phyloP scores from a whole-genome alignment of 202 grass and related monocot genomes.

The Cymbopogon flexuosus region DNA sequence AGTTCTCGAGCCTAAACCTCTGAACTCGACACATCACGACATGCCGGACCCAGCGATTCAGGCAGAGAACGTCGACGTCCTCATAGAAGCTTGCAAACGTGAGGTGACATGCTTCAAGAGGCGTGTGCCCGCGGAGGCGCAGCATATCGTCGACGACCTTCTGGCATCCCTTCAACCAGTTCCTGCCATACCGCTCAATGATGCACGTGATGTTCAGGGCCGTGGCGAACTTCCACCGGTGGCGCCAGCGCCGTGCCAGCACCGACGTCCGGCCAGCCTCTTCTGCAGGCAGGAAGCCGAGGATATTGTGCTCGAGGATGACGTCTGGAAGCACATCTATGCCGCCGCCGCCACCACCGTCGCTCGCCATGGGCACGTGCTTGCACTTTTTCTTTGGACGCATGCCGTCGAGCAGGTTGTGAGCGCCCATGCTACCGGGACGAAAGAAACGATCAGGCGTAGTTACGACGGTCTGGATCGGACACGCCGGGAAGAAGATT shows the following conservation, averaged over 20 bases:
- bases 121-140: no score
- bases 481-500: no score
- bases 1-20: no score
- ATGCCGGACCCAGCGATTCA: no score
- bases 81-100: neutral
- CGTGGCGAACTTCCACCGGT: constrained; percentile 4
- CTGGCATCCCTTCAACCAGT: no score
- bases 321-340: constrained; percentile 15
- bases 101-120: neutral
- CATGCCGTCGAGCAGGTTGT: neutral
- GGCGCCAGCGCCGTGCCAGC: constrained; percentile 2
- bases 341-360: neutral
- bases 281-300: neutral
- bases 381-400: neutral
- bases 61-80: no score
- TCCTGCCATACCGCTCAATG: neutral
- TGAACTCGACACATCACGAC: no score
- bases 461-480: no score
- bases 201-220: neutral
- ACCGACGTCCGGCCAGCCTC: constrained; percentile 20
- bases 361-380: neutral
- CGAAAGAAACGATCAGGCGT: neutral
- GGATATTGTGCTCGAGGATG: constrained; percentile 1
- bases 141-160: no score
- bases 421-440: neutral